Conservation (phyloP, 192 early-diverging fungal species). For the Coemansia sp. region DNA sequence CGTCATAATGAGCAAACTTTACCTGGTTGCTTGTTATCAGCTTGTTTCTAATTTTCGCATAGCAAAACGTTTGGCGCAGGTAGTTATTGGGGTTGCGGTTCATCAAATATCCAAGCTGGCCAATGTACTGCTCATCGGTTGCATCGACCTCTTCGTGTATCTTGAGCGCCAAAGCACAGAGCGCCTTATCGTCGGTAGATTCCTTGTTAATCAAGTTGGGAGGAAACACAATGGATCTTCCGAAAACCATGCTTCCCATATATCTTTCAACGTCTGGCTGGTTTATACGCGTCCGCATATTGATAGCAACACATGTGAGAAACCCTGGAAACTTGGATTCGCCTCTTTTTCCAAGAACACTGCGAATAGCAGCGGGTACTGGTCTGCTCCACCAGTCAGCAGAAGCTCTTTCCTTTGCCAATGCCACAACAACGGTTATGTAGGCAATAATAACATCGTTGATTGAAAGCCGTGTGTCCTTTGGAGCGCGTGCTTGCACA, state of each 20-base stretch:
- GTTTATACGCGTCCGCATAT: not conserved
- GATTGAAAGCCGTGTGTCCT: not conserved
- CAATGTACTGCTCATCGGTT: not conserved
- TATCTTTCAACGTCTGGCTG: not conserved
- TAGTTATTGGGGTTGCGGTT: not conserved
- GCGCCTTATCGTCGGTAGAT: not conserved
- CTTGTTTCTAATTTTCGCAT: not conserved
- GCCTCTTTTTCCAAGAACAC: not conserved
- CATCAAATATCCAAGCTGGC: not conserved
- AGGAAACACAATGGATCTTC: not conserved
- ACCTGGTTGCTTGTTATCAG: not conserved
- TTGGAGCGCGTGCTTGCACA: not conserved
- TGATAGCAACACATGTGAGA: not conserved
- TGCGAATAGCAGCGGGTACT: not conserved
- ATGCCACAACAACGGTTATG: not conserved
- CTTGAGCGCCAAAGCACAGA: not conserved
- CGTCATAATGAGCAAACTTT: not conserved
- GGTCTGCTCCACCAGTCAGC: not conserved
- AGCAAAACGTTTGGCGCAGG: not conserved
- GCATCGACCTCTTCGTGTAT: not conserved
- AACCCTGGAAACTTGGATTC: not conserved
- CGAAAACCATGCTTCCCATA: not conserved
- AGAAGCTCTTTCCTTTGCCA: not conserved
- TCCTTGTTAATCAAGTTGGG: not conserved
- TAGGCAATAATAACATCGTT: constrained; percentile 1